A percentile compares a stretch with the other conserved stretches of the same genome.
Evolutionary conservation across 1,284 basidiomycete genomes (phyloP).

Genomic region (Ceratobasidium sp.): DNA sequence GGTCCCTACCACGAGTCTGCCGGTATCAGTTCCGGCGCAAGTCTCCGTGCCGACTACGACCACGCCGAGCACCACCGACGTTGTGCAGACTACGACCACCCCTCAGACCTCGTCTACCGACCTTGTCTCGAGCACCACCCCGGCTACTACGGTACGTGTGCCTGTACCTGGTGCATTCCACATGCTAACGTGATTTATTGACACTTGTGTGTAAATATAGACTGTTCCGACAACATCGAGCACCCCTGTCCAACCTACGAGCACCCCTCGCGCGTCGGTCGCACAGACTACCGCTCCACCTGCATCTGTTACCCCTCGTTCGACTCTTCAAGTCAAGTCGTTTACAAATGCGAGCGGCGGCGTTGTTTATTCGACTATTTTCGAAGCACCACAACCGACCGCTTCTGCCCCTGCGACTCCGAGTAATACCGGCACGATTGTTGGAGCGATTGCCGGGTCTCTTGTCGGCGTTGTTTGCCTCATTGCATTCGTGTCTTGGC

Average conservation of each 20-base stretch:
- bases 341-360: slow-evolving; percentile 14
- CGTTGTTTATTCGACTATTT: neutral
- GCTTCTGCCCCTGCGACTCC: slow-evolving; percentile 18
- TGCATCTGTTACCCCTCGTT: neutral
- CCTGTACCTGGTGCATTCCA: neutral
- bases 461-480: slow-evolving; percentile 42
- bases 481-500: slow-evolving; percentile 38
- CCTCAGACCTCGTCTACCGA: slow-evolving; percentile 1
- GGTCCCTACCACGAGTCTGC: slow-evolving; percentile 9
- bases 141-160: neutral
- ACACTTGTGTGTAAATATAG: slow-evolving; percentile 6
- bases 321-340: neutral
- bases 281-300: neutral
- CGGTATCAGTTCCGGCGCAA: neutral
- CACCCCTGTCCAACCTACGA: neutral
- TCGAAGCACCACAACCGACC: slow-evolving; percentile 2
- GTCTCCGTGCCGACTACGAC: neutral
- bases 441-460: slow-evolving; percentile 46
- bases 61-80: neutral
- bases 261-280: neutral
- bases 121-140: neutral
- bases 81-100: neutral
- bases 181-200: neutral
- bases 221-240: slow-evolving; percentile 15
- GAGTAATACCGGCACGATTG: slow-evolving; percentile 40